Conservation (phyloP, 2,329 filamentous ascomycete species). For the Penicillium sp. region DNA sequence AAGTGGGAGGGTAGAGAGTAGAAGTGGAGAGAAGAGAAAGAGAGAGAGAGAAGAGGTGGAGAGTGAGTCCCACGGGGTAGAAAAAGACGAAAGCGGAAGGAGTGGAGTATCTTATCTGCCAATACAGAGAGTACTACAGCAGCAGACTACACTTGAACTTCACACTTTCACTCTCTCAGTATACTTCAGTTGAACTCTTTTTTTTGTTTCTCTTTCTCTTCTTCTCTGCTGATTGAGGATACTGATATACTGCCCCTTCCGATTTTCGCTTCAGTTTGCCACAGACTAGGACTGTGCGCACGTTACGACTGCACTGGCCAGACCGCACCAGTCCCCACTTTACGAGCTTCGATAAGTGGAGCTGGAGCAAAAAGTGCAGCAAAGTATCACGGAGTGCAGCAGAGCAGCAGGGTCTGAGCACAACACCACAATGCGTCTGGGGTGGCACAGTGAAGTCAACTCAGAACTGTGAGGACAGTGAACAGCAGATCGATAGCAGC, state of each 20-base stretch:
- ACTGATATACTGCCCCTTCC: neutral
- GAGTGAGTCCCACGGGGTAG: neutral
- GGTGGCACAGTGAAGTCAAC: no score
- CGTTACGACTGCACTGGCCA: constrained; percentile 1
- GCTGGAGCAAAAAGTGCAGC: neutral
- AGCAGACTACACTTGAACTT: neutral
- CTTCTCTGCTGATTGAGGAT: neutral
- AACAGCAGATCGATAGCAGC: neutral
- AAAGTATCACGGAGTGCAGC: neutral
- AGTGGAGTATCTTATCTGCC: no score
- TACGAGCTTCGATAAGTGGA: neutral
- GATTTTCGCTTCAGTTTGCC: neutral
- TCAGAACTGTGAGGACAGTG: neutral
- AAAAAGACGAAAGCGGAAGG: neutral
- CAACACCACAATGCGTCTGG: neutral
- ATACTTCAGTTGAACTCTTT: neutral
- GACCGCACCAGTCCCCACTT: constrained; percentile 10
- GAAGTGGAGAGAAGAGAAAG: neutral
- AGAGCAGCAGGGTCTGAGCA: neutral
- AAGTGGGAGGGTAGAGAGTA: neutral
- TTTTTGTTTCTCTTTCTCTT: neutral
- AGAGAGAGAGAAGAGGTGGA: neutral
- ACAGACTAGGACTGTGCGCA: neutral
- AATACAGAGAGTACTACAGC: no score
- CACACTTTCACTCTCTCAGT: no score